Evolutionary conservation across 345 rosid genomes (phyloP).

Genomic region (Trapa bicornis): DNA sequence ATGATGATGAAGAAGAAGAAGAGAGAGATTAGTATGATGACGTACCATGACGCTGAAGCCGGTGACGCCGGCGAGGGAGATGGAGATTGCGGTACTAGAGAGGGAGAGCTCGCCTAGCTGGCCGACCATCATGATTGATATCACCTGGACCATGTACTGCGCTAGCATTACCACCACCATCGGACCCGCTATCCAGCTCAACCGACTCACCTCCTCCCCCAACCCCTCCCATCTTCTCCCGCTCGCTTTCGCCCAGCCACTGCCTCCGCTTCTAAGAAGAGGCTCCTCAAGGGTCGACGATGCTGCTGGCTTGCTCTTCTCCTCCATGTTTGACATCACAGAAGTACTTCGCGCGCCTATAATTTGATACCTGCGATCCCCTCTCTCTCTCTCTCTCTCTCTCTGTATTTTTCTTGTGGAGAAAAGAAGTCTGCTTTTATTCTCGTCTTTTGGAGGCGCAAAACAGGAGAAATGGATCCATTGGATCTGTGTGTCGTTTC

Average conservation of each 20-base stretch:
- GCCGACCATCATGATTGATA: constrained; percentile 31
- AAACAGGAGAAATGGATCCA: no score
- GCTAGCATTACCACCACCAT: constrained; percentile 9
- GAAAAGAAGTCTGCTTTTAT: no score
- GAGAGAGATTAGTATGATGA: no score
- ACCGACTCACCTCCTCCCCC: constrained; percentile 13
- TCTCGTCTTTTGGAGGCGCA: no score
- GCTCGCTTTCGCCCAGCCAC: not conserved
- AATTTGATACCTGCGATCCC: not conserved
- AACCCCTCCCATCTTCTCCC: constrained; percentile 1
- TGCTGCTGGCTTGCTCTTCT: not conserved
- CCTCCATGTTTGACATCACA: not conserved
- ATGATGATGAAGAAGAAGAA: not conserved
- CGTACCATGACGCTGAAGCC: constrained; percentile 33
- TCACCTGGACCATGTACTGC: constrained; percentile 12
- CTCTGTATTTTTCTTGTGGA: not conserved
- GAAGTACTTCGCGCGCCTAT: not conserved
- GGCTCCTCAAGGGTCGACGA: not conserved
- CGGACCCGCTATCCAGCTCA: constrained; percentile 10
- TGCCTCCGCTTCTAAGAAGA: not conserved
- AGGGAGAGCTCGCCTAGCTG: constrained; percentile 18
- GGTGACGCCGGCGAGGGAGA: constrained; percentile 32
- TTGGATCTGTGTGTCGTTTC: no score
- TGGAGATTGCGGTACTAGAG: constrained; percentile 33
- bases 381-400: not conserved